A percentile compares a stretch with the other conserved stretches of the same genome.
Evolutionary conservation across 805 yeast species (phyloP).

Genomic region (Kazachstania kunashirensis): DNA sequence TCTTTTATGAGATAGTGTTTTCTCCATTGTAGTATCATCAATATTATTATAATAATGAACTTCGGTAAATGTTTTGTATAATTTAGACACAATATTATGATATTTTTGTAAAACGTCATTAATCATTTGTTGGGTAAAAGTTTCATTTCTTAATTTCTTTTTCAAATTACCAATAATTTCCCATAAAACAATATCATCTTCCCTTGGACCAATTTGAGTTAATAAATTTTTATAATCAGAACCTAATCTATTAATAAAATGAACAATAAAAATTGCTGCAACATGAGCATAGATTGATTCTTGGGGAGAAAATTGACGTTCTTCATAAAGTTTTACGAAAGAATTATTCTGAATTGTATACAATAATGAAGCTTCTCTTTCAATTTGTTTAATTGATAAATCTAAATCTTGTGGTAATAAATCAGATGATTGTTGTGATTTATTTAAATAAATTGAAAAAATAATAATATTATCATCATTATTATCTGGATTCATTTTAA

Average conservation of each 20-base stretch:
- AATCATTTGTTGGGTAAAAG: slow-evolving; percentile 80
- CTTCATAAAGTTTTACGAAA: slow-evolving; percentile 63
- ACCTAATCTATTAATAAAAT: slow-evolving; percentile 88
- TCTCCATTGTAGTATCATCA: slow-evolving; percentile 39
- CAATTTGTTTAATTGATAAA: slow-evolving; percentile 75
- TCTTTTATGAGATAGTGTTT: slow-evolving; percentile 81
- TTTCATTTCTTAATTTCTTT: slow-evolving; percentile 84
- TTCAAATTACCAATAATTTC: slow-evolving; percentile 75
- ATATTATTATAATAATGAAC: slow-evolving; percentile 63
- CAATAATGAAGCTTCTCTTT: slow-evolving; percentile 86
- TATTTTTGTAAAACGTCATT: slow-evolving; percentile 64
- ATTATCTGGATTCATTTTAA: slow-evolving; percentile 33
- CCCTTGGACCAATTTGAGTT: slow-evolving; percentile 50
- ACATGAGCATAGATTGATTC: slow-evolving; percentile 92
- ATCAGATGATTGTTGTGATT: slow-evolving; percentile 39
- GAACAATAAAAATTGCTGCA: slow-evolving; percentile 85
- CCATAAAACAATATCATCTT: slow-evolving; percentile 48
- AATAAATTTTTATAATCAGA: slow-evolving; percentile 72
- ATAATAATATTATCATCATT: slow-evolving; percentile 71
- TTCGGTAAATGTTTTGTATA: slow-evolving; percentile 87
- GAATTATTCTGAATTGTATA: slow-evolving; percentile 84
- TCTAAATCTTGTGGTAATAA: slow-evolving; percentile 34
- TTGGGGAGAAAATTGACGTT: slow-evolving; percentile 77
- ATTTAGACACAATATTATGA: slow-evolving; percentile 62
- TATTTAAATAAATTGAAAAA: slow-evolving; percentile 75